Evolutionary conservation across 2,329 filamentous ascomycete species (phyloP), one percentile per base, ranked within the genome.

Genomic region (Zopfia rhizophila): DNA sequence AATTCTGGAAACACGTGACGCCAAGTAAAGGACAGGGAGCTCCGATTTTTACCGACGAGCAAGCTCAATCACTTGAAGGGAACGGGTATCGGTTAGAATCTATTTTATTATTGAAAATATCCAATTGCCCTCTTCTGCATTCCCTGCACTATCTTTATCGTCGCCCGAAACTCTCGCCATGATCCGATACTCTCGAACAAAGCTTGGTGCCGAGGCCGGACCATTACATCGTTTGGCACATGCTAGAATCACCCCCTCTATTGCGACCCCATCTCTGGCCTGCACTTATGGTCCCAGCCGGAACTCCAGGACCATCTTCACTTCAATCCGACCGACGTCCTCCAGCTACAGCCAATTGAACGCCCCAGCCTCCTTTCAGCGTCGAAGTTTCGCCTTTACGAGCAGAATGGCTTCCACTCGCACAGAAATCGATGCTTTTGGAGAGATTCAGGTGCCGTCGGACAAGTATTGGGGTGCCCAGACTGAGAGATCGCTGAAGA

Each of bases 381-480:
- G 51, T 50, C 66, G 68, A 52, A 61, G 56, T 21, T 72, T 72
- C 56, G 45, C 60, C 16, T 53, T 58, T 42, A 64, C 68, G 40
- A 51, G 53, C 56, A 69, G 32, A 42, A 73, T 73, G 70, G 66
- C 68, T 49, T 65, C 62, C 43, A 88, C 86, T 58, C 86, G 94
- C 76, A 90, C 88, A 67, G 94, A 99, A 79, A 94, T 85, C 76
- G 94, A 99, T 81, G 94, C 94, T 76, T 97, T 97, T 81, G 94
- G 94, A 77, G 91, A 96, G 80, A 85, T 99, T 74, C 86, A 96
- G 80, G 92, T 97, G 62, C 83, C 89, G 29, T 82, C 83, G 57
- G 91, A 96, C 84, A 93, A 89, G 81, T 99, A 99, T 83, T 99
- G 94, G 93, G 94, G 94, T 70, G 93, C 93, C 51, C 93, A 97